phyloP scores from a whole-genome alignment of 2,329 filamentous ascomycete species.

The Diplodia corticola region DNA sequence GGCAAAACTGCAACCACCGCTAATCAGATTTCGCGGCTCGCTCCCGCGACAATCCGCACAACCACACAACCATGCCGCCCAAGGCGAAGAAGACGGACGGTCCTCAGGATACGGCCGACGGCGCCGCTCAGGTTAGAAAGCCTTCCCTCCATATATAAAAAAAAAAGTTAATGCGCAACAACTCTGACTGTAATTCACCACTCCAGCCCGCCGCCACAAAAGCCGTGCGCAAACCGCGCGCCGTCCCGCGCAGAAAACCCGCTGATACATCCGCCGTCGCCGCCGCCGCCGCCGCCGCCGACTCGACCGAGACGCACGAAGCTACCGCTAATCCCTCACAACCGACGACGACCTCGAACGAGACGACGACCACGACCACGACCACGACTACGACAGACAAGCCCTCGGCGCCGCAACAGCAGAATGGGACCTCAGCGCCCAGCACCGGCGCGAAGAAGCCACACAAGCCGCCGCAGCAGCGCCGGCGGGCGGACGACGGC shows the following conservation, averaged over 20 bases:
- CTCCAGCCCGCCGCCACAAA: slow-evolving; percentile 20
- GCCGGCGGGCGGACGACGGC: slow-evolving; percentile 44
- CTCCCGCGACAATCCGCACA: not conserved
- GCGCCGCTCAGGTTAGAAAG: slow-evolving; percentile 4
- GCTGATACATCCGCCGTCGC: not conserved
- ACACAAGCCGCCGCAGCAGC: slow-evolving; percentile 27
- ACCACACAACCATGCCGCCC: slow-evolving; percentile 13
- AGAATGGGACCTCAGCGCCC: not conserved
- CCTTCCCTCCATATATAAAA: too few relatives aligned
- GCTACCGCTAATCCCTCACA: not conserved
- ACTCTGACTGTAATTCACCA: not conserved
- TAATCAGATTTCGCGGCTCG: not conserved
- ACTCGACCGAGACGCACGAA: not conserved
- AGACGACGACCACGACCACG: too few relatives aligned
- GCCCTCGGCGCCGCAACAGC: not conserved
- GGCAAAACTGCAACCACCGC: slow-evolving; percentile 2
- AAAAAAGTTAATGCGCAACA: too few relatives aligned
- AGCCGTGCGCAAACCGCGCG: slow-evolving; percentile 12
- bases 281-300: not conserved
- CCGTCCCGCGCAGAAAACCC: slow-evolving; percentile 22
- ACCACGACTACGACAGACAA: too few relatives aligned
- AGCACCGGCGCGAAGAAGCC: not conserved
- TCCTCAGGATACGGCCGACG: not conserved
- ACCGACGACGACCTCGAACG: not conserved
- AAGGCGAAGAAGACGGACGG: slow-evolving; percentile 19